These are phyloP conservation scores for Lolium perenne DNA, from an alignment of 176 grass and related monocot genomes.

Conservation along the genomic window DNA sequence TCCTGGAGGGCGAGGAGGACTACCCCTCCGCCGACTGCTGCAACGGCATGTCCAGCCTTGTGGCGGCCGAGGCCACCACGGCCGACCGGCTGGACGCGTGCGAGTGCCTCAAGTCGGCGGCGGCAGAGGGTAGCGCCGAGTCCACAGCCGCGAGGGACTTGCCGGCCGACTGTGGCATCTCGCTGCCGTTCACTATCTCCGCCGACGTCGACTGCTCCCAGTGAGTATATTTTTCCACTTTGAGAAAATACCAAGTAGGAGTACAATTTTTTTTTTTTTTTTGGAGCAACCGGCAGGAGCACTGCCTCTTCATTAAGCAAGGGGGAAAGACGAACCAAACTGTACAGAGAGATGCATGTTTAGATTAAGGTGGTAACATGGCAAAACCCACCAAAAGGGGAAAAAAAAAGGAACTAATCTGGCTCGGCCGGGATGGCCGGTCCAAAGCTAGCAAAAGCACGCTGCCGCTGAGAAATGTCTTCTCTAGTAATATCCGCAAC, in stretches of 20 bases:
- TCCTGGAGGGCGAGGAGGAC: conserved; percentile 32
- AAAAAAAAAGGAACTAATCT: no score
- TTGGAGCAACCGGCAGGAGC: no score
- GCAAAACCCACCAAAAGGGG: no score
- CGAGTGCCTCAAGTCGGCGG: conserved; percentile 55
- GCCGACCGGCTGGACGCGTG: conserved; percentile 45
- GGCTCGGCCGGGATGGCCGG: no score
- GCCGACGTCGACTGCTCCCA: conserved; percentile 49
- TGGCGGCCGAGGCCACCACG: conserved; percentile 14
- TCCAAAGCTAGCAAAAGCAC: no score
- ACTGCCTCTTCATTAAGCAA: no score
- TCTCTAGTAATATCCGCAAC: no score
- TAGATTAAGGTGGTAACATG: no score
- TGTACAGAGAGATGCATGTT: no score
- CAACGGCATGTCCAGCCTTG: conserved; percentile 39
- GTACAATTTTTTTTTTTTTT: not conserved
- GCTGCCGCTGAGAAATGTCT: no score
- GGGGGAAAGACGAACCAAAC: no score
- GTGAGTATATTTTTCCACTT: conserved; percentile 15
- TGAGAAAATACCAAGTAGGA: not conserved
- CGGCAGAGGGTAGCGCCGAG: not conserved
- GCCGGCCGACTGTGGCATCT: conserved; percentile 45
- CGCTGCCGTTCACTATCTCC: conserved; percentile 39
- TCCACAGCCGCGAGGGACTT: conserved; percentile 38
- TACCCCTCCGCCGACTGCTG: conserved; percentile 48